These are phyloP conservation scores for Pseudohyphozyma bogoriensis DNA, from an alignment of 768 basidiomycete species.

Conservation along the genomic window DNA sequence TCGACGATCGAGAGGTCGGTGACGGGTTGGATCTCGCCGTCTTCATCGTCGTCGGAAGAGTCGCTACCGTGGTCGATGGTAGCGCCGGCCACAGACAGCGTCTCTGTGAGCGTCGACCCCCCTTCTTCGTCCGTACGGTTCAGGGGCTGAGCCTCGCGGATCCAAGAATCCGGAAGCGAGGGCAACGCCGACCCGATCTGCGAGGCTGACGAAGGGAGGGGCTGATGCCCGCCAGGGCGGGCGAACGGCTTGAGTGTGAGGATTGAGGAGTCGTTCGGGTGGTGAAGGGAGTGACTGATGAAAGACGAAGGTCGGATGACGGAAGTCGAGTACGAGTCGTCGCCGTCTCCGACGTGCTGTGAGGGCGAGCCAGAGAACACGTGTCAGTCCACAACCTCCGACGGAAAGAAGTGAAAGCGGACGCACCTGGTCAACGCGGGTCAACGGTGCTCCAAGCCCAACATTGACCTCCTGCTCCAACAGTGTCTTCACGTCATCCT, in stretches of 20 bases:
- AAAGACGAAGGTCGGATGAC: background rate
- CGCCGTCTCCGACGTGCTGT: background rate
- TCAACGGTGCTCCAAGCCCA: conserved; percentile 38
- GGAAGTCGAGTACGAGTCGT: background rate
- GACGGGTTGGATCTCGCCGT: background rate
- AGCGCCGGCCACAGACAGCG: conserved; percentile 39
- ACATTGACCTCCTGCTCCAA: conserved; percentile 54
- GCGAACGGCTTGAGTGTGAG: conserved; percentile 11
- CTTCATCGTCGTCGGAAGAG: conserved; percentile 38
- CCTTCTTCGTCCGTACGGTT: background rate
- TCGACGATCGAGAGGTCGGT: background rate
- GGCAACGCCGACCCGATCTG: too few species aligned
- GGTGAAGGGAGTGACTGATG: background rate
- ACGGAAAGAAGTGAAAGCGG: too few species aligned
- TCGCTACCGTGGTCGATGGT: conserved; percentile 38
- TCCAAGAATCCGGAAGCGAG: conserved; percentile 22
- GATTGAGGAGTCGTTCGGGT: conserved; percentile 5
- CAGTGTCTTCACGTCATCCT: conserved; percentile 2
- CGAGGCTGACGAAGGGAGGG: background rate
- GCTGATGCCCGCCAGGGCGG: background rate
- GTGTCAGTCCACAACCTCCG: conserved; percentile 41
- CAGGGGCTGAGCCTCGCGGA: background rate
- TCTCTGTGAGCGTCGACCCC: conserved; percentile 9
- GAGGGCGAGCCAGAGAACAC: conserved; percentile 1
- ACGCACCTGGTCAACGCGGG: conserved; percentile 43